Conservation (phyloP, 2,329 filamentous ascomycete genomes). For the Septoria petroselini region DNA sequence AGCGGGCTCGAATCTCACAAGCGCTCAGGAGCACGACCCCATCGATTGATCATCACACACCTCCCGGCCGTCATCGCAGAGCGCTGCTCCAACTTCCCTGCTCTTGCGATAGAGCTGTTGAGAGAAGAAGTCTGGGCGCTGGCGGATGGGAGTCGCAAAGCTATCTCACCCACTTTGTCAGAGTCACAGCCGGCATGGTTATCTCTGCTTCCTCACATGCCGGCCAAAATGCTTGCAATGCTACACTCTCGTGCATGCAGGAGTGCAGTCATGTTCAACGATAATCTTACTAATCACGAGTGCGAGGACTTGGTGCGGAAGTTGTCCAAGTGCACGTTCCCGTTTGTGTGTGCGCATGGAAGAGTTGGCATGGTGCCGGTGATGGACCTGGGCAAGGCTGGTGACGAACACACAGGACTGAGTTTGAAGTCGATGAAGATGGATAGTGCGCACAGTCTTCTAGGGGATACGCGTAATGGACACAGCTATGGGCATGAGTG, state of each 20-base stretch:
- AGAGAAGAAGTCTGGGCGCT: constrained; percentile 70
- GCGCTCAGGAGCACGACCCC: constrained; percentile 5
- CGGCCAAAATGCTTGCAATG: constrained; percentile 60
- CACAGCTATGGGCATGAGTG: neutral
- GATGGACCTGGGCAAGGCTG: constrained; percentile 23
- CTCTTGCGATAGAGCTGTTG: constrained; percentile 69
- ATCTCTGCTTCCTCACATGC: constrained; percentile 19
- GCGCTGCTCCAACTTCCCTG: constrained; percentile 69
- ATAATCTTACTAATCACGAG: constrained; percentile 56
- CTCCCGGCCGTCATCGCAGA: constrained; percentile 73
- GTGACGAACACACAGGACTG: neutral
- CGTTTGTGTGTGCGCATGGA: constrained; percentile 82
- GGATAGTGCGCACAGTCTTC: too few species aligned
- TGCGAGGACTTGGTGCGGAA: constrained; percentile 57
- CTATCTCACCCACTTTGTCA: neutral
- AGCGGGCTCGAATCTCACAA: neutral
- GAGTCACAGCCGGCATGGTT: constrained; percentile 14
- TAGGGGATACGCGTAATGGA: too few species aligned
- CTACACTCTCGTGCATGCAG: constrained; percentile 73
- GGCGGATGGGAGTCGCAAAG: constrained; percentile 43
- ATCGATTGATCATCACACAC: constrained; percentile 46
- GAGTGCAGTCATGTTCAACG: constrained; percentile 85
- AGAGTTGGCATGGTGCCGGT: constrained; percentile 52
- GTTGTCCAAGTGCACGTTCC: constrained; percentile 64
- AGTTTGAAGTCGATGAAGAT: neutral